These are phyloP conservation scores for Diaporthe vaccinii DNA, from an alignment of 2,329 filamentous ascomycete genomes.

Conservation along the genomic window DNA sequence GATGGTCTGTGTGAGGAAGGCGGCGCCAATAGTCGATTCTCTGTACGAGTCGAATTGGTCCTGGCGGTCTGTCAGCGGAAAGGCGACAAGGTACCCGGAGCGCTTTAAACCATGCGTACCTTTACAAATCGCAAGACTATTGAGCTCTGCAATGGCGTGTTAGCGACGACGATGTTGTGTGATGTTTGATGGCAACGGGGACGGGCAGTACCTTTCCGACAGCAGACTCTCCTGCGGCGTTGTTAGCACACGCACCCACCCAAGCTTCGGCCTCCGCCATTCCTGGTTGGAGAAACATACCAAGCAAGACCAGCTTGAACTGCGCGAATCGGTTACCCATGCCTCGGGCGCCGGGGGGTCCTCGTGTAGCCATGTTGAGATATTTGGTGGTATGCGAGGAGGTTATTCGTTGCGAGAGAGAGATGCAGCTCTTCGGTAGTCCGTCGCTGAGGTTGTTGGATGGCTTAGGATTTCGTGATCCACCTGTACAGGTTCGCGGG, in stretches of 20 bases:
- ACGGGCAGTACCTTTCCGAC: conserved; percentile 86
- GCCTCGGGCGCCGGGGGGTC: conserved; percentile 71
- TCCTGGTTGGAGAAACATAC: conserved; percentile 66
- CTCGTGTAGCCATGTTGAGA: conserved; percentile 84
- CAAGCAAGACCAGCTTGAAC: conserved; percentile 98
- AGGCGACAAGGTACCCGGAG: not conserved
- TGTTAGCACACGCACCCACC: conserved; percentile 52
- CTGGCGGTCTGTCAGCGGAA: conserved; percentile 59
- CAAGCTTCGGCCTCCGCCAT: conserved; percentile 23
- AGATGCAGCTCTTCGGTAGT: conserved; percentile 39
- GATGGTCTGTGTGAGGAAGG: conserved; percentile 98
- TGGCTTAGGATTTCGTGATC: conserved; percentile 32
- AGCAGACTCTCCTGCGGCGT: conserved; percentile 86
- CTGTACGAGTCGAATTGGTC: conserved; percentile 99
- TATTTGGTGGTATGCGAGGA: conserved; percentile 39
- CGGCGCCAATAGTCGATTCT: conserved; percentile 97
- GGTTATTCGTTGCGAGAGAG: conserved; percentile 39
- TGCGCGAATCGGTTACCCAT: conserved; percentile 92
- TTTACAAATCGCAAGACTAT: conserved; percentile 99
- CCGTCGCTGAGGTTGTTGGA: conserved; percentile 33
- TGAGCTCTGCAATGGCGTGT: conserved; percentile 77
- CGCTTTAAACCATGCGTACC: conserved; percentile 61
- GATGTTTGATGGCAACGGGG: not conserved
- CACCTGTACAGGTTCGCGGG: conserved; percentile 2
- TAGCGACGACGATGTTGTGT: conserved; percentile 44